These are phyloP conservation scores for Coemansia sp. DNA, from an alignment of 192 early-diverging fungal species.

Conservation along the genomic window DNA sequence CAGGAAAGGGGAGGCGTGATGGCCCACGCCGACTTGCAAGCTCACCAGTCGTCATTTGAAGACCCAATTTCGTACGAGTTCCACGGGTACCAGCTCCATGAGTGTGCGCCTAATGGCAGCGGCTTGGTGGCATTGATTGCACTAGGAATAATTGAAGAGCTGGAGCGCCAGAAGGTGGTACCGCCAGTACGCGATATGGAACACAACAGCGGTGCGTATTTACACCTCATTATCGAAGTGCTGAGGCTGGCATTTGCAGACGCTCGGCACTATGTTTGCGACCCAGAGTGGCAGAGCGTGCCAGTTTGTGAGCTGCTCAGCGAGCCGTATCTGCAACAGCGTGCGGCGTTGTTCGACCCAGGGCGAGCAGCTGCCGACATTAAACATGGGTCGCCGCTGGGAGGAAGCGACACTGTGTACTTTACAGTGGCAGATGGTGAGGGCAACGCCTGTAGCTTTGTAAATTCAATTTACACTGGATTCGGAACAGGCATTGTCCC, in stretches of 20 bases:
- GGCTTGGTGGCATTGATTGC: constrained; percentile 73
- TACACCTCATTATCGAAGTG: constrained; percentile 70
- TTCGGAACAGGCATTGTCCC: constrained; percentile 59
- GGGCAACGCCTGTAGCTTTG: constrained; percentile 83
- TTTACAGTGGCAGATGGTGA: constrained; percentile 72
- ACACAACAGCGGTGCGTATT: constrained; percentile 62
- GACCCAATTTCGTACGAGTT: constrained; percentile 69
- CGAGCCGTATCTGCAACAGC: constrained; percentile 57
- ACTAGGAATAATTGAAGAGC: constrained; percentile 63
- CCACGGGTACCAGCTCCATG: constrained; percentile 60
- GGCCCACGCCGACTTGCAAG: constrained; percentile 64
- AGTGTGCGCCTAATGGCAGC: constrained; percentile 78
- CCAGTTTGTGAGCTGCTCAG: constrained; percentile 60
- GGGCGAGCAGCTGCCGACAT: constrained; percentile 54
- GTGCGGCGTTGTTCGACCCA: constrained; percentile 62
- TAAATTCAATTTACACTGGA: constrained; percentile 60
- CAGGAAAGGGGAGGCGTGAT: constrained; percentile 61
- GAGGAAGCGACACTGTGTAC: constrained; percentile 74
- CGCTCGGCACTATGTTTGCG: constrained; percentile 63
- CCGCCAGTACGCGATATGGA: constrained; percentile 46
- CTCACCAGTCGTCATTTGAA: constrained; percentile 57
- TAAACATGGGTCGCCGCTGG: constrained; percentile 61
- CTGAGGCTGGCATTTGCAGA: constrained; percentile 80
- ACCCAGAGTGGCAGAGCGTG: constrained; percentile 58
- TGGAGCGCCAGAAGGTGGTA: constrained; percentile 50